Percentiles rank a stretch among this genome's conserved stretches.
Conservation (phyloP, 768 basidiomycete species). For the Lyophyllum semitale region DNA sequence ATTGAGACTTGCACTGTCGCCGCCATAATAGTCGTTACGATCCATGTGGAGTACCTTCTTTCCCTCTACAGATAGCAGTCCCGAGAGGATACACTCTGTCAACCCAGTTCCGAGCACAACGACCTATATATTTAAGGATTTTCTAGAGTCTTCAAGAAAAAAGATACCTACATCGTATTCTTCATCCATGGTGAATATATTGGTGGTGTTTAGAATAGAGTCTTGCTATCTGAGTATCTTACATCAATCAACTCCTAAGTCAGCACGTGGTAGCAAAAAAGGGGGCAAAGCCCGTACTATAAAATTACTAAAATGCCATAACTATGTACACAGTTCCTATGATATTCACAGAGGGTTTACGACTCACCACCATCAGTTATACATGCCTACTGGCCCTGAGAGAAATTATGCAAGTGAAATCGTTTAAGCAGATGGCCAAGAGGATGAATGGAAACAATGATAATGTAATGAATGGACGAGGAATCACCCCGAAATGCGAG, state of each 20-base stretch:
- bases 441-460: background rate
- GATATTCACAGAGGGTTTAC: conserved; percentile 11
- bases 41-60: conserved; percentile 99
- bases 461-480: background rate
- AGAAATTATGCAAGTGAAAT: background rate
- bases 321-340: conserved; percentile 13
- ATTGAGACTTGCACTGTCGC: conserved; percentile 95
- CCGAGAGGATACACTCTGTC: conserved; percentile 98
- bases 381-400: conserved; percentile 2
- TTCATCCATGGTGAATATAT: conserved; percentile 82
- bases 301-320: background rate
- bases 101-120: conserved; percentile 95
- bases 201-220: conserved; percentile 19
- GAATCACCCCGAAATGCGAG: background rate
- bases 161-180: conserved; percentile 81
- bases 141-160: background rate
- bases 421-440: conserved; percentile 10
- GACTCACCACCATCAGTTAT: conserved; percentile 7
- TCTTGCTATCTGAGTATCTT: conserved; percentile 12
- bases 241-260: conserved; percentile 20
- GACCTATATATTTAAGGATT: conserved; percentile 50
- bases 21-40: conserved; percentile 98
- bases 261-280: conserved; percentile 17
- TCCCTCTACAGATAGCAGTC: conserved; percentile 97
- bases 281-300: conserved; percentile 2